A percentile compares a stretch with the other conserved stretches of the same genome.
These are phyloP conservation scores for Pezicula carpinea DNA, from an alignment of 2,329 filamentous ascomycete genomes.

Conservation along the genomic window DNA sequence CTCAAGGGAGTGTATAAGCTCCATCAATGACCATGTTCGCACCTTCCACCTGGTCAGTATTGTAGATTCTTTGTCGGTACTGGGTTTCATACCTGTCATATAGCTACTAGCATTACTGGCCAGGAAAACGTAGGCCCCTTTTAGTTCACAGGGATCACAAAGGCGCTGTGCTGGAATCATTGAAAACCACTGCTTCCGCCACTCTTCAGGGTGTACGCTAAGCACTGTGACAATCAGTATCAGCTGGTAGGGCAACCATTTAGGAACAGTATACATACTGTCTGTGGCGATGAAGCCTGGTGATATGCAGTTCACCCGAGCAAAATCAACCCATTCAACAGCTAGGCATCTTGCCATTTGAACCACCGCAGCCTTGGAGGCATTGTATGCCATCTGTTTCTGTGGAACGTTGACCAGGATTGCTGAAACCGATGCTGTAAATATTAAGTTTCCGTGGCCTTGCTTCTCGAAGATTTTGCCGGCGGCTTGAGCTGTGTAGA, in stretches of 20 bases:
- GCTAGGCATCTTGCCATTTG: conserved; percentile 36
- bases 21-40: conserved; percentile 25
- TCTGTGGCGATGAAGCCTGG: conserved; percentile 20
- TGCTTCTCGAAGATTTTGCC: conserved; percentile 32
- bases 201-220: conserved; percentile 24
- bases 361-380: conserved; percentile 37
- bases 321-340: conserved; percentile 39
- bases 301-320: conserved; percentile 36
- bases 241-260: neutral
- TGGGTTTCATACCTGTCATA: conserved; percentile 36
- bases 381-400: conserved; percentile 38
- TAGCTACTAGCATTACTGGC: conserved; percentile 57
- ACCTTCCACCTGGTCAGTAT: neutral
- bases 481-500: conserved; percentile 39
- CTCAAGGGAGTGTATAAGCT: conserved; percentile 21
- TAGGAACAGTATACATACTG: neutral
- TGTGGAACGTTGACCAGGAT: conserved; percentile 37
- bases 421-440: conserved; percentile 35
- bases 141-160: conserved; percentile 29
- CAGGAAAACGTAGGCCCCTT: conserved; percentile 43
- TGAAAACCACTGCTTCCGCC: conserved; percentile 10
- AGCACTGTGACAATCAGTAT: conserved; percentile 17
- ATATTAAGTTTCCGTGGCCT: conserved; percentile 33
- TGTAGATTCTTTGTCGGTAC: neutral
- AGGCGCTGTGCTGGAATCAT: conserved; percentile 13